phyloP scores from a whole-genome alignment of 768 basidiomycete species.

The Hydnum rufescens region DNA sequence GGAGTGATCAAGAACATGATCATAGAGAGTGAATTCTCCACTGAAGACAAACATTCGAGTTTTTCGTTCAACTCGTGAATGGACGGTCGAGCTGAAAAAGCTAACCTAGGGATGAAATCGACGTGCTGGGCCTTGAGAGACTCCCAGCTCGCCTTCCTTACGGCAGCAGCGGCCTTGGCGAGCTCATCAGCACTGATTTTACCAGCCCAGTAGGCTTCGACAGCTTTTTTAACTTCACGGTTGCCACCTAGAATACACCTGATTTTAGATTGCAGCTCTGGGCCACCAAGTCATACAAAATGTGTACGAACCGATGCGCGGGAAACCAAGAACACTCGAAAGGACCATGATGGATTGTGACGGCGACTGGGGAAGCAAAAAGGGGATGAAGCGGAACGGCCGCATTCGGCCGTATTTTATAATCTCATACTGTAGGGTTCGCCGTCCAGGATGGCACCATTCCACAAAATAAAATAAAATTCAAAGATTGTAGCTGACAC shows the following conservation, averaged over 20 bases:
- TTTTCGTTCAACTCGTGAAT: slow-evolving; percentile 5
- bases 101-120: slow-evolving; percentile 79
- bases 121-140: slow-evolving; percentile 69
- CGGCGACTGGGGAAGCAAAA: slow-evolving; percentile 3
- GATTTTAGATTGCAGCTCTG: background rate
- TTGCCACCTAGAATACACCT: slow-evolving; percentile 42
- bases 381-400: background rate
- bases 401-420: too few relatives aligned
- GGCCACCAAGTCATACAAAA: background rate
- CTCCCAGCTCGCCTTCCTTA: slow-evolving; percentile 78
- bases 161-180: slow-evolving; percentile 67
- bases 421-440: too few relatives aligned
- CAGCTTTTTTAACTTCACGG: slow-evolving; percentile 93
- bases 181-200: slow-evolving; percentile 79
- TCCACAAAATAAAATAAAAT: too few relatives aligned
- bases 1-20: slow-evolving; percentile 96
- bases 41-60: slow-evolving; percentile 24
- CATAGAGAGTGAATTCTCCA: slow-evolving; percentile 96
- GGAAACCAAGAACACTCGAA: slow-evolving; percentile 81
- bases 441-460: too few relatives aligned
- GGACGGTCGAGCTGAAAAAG: slow-evolving; percentile 12
- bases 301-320: slow-evolving; percentile 51
- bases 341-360: slow-evolving; percentile 39
- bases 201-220: slow-evolving; percentile 95
- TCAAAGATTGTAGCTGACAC: too few relatives aligned